These are phyloP conservation scores for Phialophora tarda DNA, from an alignment of 2,329 filamentous ascomycete species.

Conservation along the genomic window DNA sequence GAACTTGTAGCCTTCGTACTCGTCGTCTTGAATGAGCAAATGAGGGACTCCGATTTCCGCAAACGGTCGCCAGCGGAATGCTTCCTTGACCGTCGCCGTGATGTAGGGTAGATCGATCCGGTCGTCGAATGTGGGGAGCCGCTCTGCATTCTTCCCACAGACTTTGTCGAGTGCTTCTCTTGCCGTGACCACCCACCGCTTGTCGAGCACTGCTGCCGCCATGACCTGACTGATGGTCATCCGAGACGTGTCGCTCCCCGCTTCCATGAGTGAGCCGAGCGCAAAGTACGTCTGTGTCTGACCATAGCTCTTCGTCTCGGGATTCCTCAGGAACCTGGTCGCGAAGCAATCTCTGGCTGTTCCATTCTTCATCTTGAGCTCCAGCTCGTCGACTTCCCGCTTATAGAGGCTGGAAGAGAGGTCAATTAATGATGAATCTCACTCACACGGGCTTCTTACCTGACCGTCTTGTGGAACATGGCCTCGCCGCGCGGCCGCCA, in stretches of 20 bases:
- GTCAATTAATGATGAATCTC: neutral
- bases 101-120: slow-evolving; percentile 43
- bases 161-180: slow-evolving; percentile 52
- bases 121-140: slow-evolving; percentile 45
- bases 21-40: slow-evolving; percentile 38
- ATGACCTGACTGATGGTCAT: slow-evolving; percentile 55
- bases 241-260: slow-evolving; percentile 59
- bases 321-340: slow-evolving; percentile 43
- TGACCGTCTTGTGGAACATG: slow-evolving; percentile 46
- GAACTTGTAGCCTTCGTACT: slow-evolving; percentile 55
- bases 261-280: slow-evolving; percentile 51
- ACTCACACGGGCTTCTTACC: slow-evolving; percentile 15
- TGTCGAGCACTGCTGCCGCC: slow-evolving; percentile 57
- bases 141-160: slow-evolving; percentile 41
- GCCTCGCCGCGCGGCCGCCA: slow-evolving; percentile 50
- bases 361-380: slow-evolving; percentile 39
- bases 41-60: slow-evolving; percentile 48
- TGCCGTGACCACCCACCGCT: slow-evolving; percentile 51
- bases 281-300: slow-evolving; percentile 51
- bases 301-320: slow-evolving; percentile 44
- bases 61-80: slow-evolving; percentile 47
- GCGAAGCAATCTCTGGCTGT: slow-evolving; percentile 46
- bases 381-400: slow-evolving; percentile 40
- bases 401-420: slow-evolving; percentile 35
- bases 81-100: slow-evolving; percentile 44